Base-by-base conservation (phyloP, 2,329 filamentous ascomycete genomes). In the Ophiocordyceps unilateralis region DNA sequence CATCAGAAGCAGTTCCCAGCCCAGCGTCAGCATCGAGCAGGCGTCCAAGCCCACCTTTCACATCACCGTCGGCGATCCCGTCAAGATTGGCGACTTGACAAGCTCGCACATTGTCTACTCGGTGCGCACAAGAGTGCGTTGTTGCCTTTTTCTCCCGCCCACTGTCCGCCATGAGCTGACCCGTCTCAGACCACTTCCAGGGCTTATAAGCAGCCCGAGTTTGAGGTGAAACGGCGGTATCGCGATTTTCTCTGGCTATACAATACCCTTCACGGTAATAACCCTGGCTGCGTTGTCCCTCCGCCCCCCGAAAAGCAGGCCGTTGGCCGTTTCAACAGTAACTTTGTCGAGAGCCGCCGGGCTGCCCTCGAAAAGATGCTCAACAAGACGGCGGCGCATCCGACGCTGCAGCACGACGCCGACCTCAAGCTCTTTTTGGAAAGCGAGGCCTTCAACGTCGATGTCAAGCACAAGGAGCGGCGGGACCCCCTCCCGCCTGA, bases 171-270 rank as follows among this genome's bases (percentile, higher is more conserved):
- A n/a, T n/a, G n/a, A n/a, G n/a, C n/a, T n/a, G n/a, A n/a, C n/a
- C 32, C 43, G 2, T 32, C 38, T 9, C 50, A 93, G 83, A 98
- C 91, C 12, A 84, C 86, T 1, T 96, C 89, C 32, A 95, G 95
- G 66, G 91, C 87, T 42, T 98, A 96, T 63, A 84, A 83, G 57
- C 83, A 89, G 55, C 72, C 84, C 42, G 88, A 94, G 56, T 96
- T 98, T 55, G 81, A 86, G 44, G 91, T 98, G 51, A 93, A 87
- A 55, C 76, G 91, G 53, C 78, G 91, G 56, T 98, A 96, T 62
- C 81, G 88, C 46, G 91, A 98, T 63, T 98, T 98, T 60, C 68
- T 98, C 43, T 98, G 91, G 91, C 77, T 98, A 23, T 98, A 98
- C 62, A 95, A 81, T 52, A 86, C 88, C 24, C 70, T 98, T 47